Percentiles rank a stretch among this genome's conserved stretches.
Conservation (phyloP, 139 green algal species). For the Nannochloris sp. region DNA sequence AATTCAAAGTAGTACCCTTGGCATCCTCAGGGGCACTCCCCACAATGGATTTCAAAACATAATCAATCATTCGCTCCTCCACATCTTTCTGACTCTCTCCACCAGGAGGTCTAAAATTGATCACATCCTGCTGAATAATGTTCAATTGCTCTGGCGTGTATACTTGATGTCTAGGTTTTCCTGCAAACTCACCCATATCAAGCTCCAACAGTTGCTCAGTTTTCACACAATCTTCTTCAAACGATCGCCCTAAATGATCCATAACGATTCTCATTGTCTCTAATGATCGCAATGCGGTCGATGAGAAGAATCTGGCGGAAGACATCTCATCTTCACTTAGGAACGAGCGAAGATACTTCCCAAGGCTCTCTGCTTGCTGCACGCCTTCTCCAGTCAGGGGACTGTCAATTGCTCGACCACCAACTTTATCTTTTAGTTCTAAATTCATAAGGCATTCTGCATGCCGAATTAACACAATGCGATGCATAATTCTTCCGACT, state of each 20-base stretch:
- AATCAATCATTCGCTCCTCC: slow-evolving; percentile 24
- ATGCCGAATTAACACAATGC: slow-evolving; percentile 18
- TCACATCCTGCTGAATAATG: slow-evolving; percentile 2
- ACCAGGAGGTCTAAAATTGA: slow-evolving; percentile 14
- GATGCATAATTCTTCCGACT: neutral
- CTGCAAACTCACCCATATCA: slow-evolving; percentile 24
- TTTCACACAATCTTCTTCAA: neutral
- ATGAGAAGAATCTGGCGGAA: slow-evolving; percentile 12
- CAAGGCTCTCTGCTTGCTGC: slow-evolving; percentile 13
- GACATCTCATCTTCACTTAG: neutral
- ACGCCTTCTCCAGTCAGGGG: slow-evolving; percentile 19
- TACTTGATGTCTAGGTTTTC: slow-evolving; percentile 4
- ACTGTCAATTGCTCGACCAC: slow-evolving; percentile 16
- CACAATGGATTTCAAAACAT: slow-evolving; percentile 9
- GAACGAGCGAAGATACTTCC: neutral
- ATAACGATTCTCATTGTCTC: slow-evolving; percentile 14
- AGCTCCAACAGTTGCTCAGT: slow-evolving; percentile 20
- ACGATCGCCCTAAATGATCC: neutral
- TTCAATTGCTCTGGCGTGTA: slow-evolving; percentile 7
- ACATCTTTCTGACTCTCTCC: slow-evolving; percentile 28
- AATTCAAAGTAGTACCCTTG: neutral
- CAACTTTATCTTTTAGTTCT: slow-evolving; percentile 11
- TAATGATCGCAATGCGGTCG: slow-evolving; percentile 21
- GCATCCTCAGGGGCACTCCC: neutral
- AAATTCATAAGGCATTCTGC: slow-evolving; percentile 27